Evolutionary conservation across 2,329 filamentous ascomycete genomes (phyloP).

Genomic region (Neonectria neomacrospora): DNA sequence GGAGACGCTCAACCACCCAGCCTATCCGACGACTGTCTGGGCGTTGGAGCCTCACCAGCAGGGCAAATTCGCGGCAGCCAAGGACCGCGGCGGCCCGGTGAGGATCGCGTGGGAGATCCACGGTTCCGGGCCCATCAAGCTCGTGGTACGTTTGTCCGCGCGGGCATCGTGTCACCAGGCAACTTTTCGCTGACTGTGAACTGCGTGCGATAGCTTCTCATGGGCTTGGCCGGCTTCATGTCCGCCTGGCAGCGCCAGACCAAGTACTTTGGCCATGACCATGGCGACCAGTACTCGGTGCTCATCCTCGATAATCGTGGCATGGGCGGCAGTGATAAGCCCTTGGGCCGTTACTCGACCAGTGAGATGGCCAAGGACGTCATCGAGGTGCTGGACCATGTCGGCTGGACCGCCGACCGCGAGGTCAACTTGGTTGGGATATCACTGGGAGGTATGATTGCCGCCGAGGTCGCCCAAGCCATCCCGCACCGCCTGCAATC

Average conservation of each 20-base stretch:
- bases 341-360: slow-evolving; percentile 80
- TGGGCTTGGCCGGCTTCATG: slow-evolving; percentile 78
- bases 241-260: slow-evolving; percentile 86
- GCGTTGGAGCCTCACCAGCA: slow-evolving; percentile 72
- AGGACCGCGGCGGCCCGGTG: slow-evolving; percentile 77
- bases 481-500: slow-evolving; percentile 64
- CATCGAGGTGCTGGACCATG: slow-evolving; percentile 74
- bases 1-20: slow-evolving; percentile 72
- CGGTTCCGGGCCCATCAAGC: slow-evolving; percentile 75
- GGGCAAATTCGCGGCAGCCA: slow-evolving; percentile 73
- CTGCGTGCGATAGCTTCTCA: slow-evolving; percentile 72
- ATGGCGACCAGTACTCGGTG: slow-evolving; percentile 74
- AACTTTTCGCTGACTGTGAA: background rate
- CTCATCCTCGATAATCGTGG: slow-evolving; percentile 87
- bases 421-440: slow-evolving; percentile 78
- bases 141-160: slow-evolving; percentile 70
- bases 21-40: slow-evolving; percentile 75
- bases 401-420: slow-evolving; percentile 71
- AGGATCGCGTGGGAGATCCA: slow-evolving; percentile 84
- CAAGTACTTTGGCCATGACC: slow-evolving; percentile 80
- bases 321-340: slow-evolving; percentile 83
- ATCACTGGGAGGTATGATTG: slow-evolving; percentile 92
- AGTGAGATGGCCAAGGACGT: slow-evolving; percentile 85
- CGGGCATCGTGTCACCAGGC: background rate
- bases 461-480: slow-evolving; percentile 78